phyloP scores from a whole-genome alignment of 129 eudicot genomes.

The Artemisia argyi region DNA sequence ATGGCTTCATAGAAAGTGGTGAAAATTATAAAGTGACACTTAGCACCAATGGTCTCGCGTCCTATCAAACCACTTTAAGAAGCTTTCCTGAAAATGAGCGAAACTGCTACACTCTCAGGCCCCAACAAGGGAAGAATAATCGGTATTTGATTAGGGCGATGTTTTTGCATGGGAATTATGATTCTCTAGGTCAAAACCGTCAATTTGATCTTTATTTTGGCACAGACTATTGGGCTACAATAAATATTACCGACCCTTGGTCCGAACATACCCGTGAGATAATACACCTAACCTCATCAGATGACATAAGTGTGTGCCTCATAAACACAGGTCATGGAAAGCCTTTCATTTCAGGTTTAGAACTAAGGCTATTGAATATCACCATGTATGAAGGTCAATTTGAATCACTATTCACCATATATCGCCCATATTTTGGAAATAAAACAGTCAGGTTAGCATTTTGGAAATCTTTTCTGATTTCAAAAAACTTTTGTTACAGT shows the following conservation, averaged over 20 bases:
- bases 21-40: background rate
- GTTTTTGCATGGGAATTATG: conserved; percentile 46
- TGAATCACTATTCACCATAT: background rate
- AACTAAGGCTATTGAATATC: conserved; percentile 14
- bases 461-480: background rate
- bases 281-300: conserved; percentile 31
- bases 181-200: conserved; percentile 12
- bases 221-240: conserved; percentile 32
- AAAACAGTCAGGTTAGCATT: background rate
- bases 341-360: conserved; percentile 41
- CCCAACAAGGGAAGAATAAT: conserved; percentile 31
- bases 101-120: conserved; percentile 44
- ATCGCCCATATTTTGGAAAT: too few species aligned
- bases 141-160: conserved; percentile 33
- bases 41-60: background rate
- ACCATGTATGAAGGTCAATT: background rate
- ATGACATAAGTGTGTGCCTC: conserved; percentile 37
- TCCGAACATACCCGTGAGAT: conserved; percentile 17
- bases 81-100: conserved; percentile 41
- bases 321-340: conserved; percentile 29
- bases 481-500: background rate
- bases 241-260: background rate
- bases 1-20: conserved; percentile 12
- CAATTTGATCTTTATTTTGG: conserved; percentile 46
- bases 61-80: conserved; percentile 21